Percentiles rank a stretch among this genome's conserved stretches.
Evolutionary conservation across 2,329 filamentous ascomycete species (phyloP).

Genomic region (Didymella sp.): DNA sequence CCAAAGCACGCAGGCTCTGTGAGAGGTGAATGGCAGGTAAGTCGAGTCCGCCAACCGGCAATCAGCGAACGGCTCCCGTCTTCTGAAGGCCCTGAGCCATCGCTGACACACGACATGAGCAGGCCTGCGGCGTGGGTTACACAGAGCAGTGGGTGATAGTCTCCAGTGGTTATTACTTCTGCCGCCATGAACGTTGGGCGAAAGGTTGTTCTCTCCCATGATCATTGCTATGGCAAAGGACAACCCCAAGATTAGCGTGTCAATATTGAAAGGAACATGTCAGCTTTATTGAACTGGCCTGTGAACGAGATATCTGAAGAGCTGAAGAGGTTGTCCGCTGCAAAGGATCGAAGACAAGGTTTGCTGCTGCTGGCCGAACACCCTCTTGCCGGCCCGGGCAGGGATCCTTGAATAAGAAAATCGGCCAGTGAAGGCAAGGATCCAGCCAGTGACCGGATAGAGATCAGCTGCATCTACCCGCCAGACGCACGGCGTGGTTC

Average conservation of each 20-base stretch:
- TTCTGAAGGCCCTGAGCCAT: conserved; percentile 24
- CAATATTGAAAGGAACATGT: conserved; percentile 4
- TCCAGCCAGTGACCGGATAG: conserved; percentile 39
- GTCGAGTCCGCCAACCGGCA: conserved; percentile 24
- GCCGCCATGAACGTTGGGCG: conserved; percentile 22
- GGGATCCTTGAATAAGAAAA: conserved; percentile 20
- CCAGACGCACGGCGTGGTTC: conserved; percentile 33
- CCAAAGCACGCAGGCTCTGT: conserved; percentile 34
- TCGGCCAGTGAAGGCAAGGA: conserved; percentile 27
- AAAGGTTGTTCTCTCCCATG: background rate
- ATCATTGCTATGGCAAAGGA: background rate
- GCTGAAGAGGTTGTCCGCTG: conserved; percentile 23
- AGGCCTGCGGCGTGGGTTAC: conserved; percentile 38
- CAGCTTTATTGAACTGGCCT: background rate
- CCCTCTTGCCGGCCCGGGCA: conserved; percentile 34
- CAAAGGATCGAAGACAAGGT: conserved; percentile 21
- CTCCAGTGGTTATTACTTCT: conserved; percentile 29
- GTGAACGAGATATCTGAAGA: conserved; percentile 11
- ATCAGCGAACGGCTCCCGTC: conserved; percentile 32
- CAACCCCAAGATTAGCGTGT: conserved; percentile 7
- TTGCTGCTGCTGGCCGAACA: conserved; percentile 34
- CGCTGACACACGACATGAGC: conserved; percentile 40
- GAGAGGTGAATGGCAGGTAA: conserved; percentile 35
- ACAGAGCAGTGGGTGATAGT: conserved; percentile 31
- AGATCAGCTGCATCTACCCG: conserved; percentile 33